Conservation (phyloP, 805 yeast genomes). For the Schwanniomyces vanrijiae region DNA sequence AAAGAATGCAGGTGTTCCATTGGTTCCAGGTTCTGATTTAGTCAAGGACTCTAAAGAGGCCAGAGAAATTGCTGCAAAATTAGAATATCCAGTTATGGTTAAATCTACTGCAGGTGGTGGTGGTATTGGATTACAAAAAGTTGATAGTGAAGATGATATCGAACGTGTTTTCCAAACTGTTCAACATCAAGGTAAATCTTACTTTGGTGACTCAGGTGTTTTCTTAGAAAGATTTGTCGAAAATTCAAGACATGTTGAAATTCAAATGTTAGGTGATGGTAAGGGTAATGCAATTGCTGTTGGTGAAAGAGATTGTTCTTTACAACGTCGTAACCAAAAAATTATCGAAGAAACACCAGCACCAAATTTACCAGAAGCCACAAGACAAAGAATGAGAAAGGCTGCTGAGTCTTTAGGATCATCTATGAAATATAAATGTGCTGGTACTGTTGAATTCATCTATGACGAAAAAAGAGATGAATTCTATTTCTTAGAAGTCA, state of each 20-base stretch:
- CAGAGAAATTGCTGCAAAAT: slow-evolving; percentile 62
- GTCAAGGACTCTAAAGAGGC: slow-evolving; percentile 76
- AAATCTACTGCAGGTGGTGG: slow-evolving; percentile 99
- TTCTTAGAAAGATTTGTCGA: slow-evolving; percentile 93
- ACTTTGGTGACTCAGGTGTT: slow-evolving; percentile 94
- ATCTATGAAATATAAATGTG: slow-evolving; percentile 87
- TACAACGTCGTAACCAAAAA: slow-evolving; percentile 96
- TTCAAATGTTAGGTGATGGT: slow-evolving; percentile 97
- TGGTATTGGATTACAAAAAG: slow-evolving; percentile 96
- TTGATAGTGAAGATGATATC: slow-evolving; percentile 77
- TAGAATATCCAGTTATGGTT: slow-evolving; percentile 91
- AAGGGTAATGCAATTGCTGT: slow-evolving; percentile 87
- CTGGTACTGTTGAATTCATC: slow-evolving; percentile 96
- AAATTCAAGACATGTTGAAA: slow-evolving; percentile 93
- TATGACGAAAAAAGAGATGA: slow-evolving; percentile 84
- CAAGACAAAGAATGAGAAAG: slow-evolving; percentile 70
- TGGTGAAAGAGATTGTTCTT: slow-evolving; percentile 97
- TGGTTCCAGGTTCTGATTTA: slow-evolving; percentile 96
- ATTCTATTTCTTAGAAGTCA: slow-evolving; percentile 93
- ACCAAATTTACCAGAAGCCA: slow-evolving; percentile 81
- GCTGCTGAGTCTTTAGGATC: slow-evolving; percentile 86
- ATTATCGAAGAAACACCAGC: slow-evolving; percentile 98
- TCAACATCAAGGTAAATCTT: slow-evolving; percentile 88
- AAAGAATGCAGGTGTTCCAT: slow-evolving; percentile 84
- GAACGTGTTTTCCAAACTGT: slow-evolving; percentile 86